Conservation (phyloP, 2,329 filamentous ascomycete genomes). For the Fusarium clavum region DNA sequence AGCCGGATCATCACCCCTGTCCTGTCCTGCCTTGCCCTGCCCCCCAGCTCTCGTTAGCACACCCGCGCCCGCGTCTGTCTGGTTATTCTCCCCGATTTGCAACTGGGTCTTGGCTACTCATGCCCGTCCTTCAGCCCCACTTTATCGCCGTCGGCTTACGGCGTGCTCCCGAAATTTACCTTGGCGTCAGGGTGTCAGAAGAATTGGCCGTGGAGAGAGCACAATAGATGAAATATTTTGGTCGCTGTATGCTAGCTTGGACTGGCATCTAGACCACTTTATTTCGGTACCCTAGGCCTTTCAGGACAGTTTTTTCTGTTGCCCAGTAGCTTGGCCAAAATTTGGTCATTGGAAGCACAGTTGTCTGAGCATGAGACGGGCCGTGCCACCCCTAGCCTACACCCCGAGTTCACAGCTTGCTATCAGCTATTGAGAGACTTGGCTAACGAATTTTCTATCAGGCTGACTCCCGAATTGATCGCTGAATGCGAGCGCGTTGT, state of each 20-base stretch:
- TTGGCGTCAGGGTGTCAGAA: not conserved
- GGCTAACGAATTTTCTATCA: slow-evolving; percentile 47
- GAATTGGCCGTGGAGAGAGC: not conserved
- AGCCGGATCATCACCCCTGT: slow-evolving; percentile 31
- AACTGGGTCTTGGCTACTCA: slow-evolving; percentile 17
- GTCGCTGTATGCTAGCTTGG: not conserved
- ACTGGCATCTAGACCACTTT: not conserved
- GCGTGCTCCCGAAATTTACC: slow-evolving; percentile 39
- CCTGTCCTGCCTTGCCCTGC: slow-evolving; percentile 22
- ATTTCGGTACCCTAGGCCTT: not conserved
- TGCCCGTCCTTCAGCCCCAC: slow-evolving; percentile 34
- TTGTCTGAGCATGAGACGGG: slow-evolving; percentile 41
- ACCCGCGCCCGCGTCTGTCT: slow-evolving; percentile 33
- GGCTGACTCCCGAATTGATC: slow-evolving; percentile 67
- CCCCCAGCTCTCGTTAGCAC: slow-evolving; percentile 36
- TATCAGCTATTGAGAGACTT: slow-evolving; percentile 3
- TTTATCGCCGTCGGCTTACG: slow-evolving; percentile 44
- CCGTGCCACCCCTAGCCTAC: slow-evolving; percentile 38
- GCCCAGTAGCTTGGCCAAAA: not conserved
- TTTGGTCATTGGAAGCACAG: slow-evolving; percentile 9
- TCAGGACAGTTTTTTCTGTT: not conserved
- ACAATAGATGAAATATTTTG: not conserved
- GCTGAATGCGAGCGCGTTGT: slow-evolving; percentile 71
- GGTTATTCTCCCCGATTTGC: slow-evolving; percentile 28
- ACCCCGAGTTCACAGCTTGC: slow-evolving; percentile 14